Evolutionary conservation across 768 basidiomycete genomes (phyloP), one percentile per base, ranked within the genome.

Genomic region (Kwoniella sp.): DNA sequence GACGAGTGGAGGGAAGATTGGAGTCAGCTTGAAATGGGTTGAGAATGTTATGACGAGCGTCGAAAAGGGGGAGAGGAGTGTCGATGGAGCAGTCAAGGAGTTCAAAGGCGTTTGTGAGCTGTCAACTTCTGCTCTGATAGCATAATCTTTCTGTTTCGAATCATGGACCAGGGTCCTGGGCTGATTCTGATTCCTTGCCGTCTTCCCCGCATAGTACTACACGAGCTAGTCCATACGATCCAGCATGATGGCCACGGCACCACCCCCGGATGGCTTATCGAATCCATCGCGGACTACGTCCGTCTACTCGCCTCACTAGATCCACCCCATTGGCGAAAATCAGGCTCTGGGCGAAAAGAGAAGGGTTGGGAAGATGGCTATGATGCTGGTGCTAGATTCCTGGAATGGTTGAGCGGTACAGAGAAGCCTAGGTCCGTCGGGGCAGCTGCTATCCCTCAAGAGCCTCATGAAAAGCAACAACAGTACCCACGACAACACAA

Each of bases 31-130:
- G 21, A 57, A 61, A 33, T 75, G 73, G 73, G 50, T 75, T 5
- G 71, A 63, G 7, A 44, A 64, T 27, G 56, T 75, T 10, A 63
- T 64, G 65, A 46, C 48, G 25, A 30, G 63, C 27, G 67, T 70
- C 13, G 26, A 68, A 27, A 52, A 60, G 12, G 64, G 63, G 2
- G 54, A 48, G 44, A 66, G 65, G 49, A 51, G 36, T 46, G 37
- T 57, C n/a, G 44, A 49, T 19, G 60, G 59, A 9, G 71, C 73
- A 1, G 58, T 54, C 1, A 68, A 70, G 33, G 73, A 75, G 62
- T 69, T 75, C 58, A 75, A 75, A 54, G 73, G 73, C 30, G 73
- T 75, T 22, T 64, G 73, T 74, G 61, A 69, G 73, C 68, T 13
- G 33, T 33, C 13, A 33, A 13, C 33, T 33, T 33, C 33, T 56